Base-by-base conservation (phyloP, 768 basidiomycete genomes). In the Rhodocollybia butyracea region DNA sequence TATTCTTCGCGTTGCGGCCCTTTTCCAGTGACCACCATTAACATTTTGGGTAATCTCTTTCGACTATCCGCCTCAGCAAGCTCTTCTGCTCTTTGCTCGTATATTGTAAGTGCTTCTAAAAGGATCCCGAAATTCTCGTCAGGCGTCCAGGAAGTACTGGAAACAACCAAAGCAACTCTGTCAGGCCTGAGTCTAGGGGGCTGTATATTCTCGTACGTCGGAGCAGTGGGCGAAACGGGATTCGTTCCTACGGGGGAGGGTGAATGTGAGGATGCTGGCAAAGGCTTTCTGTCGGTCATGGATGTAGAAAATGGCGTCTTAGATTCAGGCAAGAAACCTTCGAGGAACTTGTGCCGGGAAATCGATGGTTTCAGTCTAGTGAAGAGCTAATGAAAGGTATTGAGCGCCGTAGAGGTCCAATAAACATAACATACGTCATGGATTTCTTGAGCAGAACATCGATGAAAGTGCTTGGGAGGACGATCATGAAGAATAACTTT, bases 111-210 rank as follows among this genome's bases (percentile, higher is more conserved):
- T 2, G 94, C 93, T 19, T 82, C 77, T 21, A 98, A 69, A 17
- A 99, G 82, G 50, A 97, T 81, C 8, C 80, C 73, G 60, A 99
- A 98, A 67, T 98, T 94, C 68, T 99, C 97, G 63, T 99, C 97
- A 5, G 92, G 84, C 1, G 97, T 98, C 96, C 96, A 98, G 15
- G 91, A 94, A 1, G 97, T 99, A 60, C 92, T 91, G 22, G 91
- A 93, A 26, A 99, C 85, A 17, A 98, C 60, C 2, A 98, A 73
- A 1, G 93, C 94, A 3, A 94, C 92, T 55, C 95, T 77, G 59
- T 93, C 90, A 2, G 72, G 62, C 31, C 91, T 81, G 24, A 83
- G 69, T n/a, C 64, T 64, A 4, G 88, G 84, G 46, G 67, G 56
- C 40, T 67, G 60, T 19, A 76, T 57, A 57, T 73, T 63, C 17